Evolutionary conservation across 371 early-diverging fungal genomes (phyloP).

Genomic region (Racocetra persica): DNA sequence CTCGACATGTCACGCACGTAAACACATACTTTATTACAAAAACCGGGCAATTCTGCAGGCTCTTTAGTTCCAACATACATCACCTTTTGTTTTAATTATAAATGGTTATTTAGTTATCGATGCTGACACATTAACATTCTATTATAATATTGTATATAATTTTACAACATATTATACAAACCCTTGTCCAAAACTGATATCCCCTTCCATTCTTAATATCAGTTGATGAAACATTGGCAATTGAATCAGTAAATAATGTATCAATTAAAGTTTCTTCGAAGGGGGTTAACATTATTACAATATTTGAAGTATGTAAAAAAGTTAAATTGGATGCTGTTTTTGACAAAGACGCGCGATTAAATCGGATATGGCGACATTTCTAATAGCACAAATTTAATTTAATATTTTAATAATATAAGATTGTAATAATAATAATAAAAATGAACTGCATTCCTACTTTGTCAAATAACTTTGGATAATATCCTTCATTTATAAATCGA

Average conservation of each 20-base stretch:
- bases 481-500: background rate
- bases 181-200: conserved; percentile 27
- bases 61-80: conserved; percentile 2
- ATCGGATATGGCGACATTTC: background rate
- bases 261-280: conserved; percentile 1
- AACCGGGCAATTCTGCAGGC: background rate
- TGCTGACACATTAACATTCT: too few relatives aligned
- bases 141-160: too few relatives aligned
- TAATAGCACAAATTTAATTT: background rate
- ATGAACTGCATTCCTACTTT: background rate
- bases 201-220: conserved; percentile 9
- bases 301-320: conserved; percentile 2
- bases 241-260: conserved; percentile 1
- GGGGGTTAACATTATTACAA: background rate
- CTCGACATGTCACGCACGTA: conserved; percentile 12
- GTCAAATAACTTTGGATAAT: background rate
- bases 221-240: background rate
- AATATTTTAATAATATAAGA: background rate
- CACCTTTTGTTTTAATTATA: background rate
- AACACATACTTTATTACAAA: background rate
- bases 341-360: conserved; percentile 6
- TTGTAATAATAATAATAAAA: background rate
- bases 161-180: background rate
- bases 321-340: background rate
- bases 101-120: too few relatives aligned